These are phyloP conservation scores for Cladosporium austrohemisphaericum DNA, from an alignment of 2,329 filamentous ascomycete species.

Conservation along the genomic window DNA sequence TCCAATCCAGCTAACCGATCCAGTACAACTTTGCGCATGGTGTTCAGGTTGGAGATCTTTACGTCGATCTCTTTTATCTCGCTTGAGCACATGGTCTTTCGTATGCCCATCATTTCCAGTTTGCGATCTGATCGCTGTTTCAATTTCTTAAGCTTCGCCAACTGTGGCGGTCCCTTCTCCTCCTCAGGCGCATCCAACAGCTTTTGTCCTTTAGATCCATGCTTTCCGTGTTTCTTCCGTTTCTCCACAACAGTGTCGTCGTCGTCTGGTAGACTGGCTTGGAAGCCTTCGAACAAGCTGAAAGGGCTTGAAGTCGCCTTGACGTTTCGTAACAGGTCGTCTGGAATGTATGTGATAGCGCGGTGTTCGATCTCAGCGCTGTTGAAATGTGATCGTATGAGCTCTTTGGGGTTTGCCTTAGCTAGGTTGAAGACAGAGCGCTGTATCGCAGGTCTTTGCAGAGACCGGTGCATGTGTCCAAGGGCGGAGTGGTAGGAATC, in stretches of 20 bases:
- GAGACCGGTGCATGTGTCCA: constrained; percentile 82
- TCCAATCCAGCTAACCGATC: constrained; percentile 82
- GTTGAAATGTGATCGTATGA: constrained; percentile 88
- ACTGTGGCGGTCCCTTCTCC: constrained; percentile 60
- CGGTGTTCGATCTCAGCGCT: constrained; percentile 90
- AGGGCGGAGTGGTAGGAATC: constrained; percentile 80
- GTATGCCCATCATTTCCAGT: constrained; percentile 83
- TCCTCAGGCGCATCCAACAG: constrained; percentile 62
- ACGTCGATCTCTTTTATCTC: constrained; percentile 96
- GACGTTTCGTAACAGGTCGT: constrained; percentile 85
- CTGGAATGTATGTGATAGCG: constrained; percentile 79
- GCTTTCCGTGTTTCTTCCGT: constrained; percentile 64
- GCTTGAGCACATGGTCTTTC: constrained; percentile 96
- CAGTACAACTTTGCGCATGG: constrained; percentile 87
- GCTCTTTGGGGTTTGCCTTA: constrained; percentile 84
- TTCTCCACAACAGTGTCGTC: constrained; percentile 38
- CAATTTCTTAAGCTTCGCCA: constrained; percentile 74
- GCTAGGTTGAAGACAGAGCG: constrained; percentile 88
- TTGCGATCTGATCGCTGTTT: constrained; percentile 76
- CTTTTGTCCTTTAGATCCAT: constrained; percentile 71
- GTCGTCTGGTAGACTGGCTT: constrained; percentile 77
- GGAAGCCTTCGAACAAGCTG: constrained; percentile 94
- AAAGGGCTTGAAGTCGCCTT: constrained; percentile 82
- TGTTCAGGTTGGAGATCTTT: constrained; percentile 89
- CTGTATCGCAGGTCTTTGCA: constrained; percentile 78